A percentile compares a stretch with the other conserved stretches of the same genome.
These are phyloP conservation scores for Phanerodontia chrysosporium DNA, from an alignment of 768 basidiomycete species.

Conservation along the genomic window DNA sequence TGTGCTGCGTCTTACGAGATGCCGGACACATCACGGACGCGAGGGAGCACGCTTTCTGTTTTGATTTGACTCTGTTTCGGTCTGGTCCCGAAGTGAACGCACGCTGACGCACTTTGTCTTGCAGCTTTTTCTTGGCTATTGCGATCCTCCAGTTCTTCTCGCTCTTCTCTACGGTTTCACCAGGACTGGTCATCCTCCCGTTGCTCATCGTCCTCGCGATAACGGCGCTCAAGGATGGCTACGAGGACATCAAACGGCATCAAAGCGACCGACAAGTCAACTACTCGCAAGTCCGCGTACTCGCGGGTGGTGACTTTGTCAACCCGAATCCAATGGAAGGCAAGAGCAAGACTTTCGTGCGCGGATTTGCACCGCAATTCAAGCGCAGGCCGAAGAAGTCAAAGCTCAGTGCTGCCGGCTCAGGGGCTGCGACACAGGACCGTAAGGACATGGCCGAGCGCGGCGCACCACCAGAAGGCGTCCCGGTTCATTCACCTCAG, in stretches of 20 bases:
- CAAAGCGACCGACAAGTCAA: constrained; percentile 91
- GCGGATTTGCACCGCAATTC: constrained; percentile 48
- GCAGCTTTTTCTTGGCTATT: constrained; percentile 80
- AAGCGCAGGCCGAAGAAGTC: constrained; percentile 29
- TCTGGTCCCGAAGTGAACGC: neutral
- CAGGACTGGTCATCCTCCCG: constrained; percentile 89
- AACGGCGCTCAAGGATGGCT: constrained; percentile 89
- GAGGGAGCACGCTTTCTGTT: neutral
- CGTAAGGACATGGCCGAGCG: no score
- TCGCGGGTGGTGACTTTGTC: constrained; percentile 59
- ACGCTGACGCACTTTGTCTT: constrained; percentile 39
- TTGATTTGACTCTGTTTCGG: no score
- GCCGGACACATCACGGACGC: neutral
- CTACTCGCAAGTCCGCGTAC: constrained; percentile 58
- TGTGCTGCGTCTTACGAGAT: neutral
- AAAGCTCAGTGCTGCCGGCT: no score
- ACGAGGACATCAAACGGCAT: constrained; percentile 97
- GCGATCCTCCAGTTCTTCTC: constrained; percentile 95
- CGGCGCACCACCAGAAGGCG: constrained; percentile 28
- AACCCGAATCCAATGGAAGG: constrained; percentile 67
- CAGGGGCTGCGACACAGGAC: no score
- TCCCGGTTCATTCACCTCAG: no score
- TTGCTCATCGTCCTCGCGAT: constrained; percentile 82
- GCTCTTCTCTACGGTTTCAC: constrained; percentile 91
- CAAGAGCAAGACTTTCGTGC: constrained; percentile 82